Conservation (phyloP, 2,329 filamentous ascomycete species). For the Seiridium unicorne region DNA sequence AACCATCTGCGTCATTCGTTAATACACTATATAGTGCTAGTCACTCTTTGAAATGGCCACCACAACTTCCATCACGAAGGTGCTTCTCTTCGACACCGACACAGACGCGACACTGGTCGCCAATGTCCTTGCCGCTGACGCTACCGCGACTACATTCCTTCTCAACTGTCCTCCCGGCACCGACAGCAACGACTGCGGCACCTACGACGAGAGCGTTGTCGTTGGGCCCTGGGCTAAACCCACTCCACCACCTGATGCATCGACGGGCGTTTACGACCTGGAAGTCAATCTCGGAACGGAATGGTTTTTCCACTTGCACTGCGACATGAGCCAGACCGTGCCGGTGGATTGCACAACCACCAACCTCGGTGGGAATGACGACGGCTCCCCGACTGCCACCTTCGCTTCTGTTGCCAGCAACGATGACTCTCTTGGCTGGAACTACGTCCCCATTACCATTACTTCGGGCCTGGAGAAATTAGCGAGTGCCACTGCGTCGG, state of each 20-base stretch:
- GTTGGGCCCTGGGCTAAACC: slow-evolving; percentile 4
- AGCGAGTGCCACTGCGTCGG: slow-evolving; percentile 1
- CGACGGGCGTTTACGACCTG: slow-evolving; percentile 2
- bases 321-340: slow-evolving; percentile 5
- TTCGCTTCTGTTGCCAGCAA: background rate
- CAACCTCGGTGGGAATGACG: slow-evolving; percentile 5
- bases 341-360: slow-evolving; percentile 5
- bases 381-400: slow-evolving; percentile 2
- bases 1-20: background rate
- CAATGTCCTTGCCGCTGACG: slow-evolving; percentile 4
- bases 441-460: slow-evolving; percentile 4
- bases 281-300: background rate
- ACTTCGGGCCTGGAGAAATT: slow-evolving; percentile 5
- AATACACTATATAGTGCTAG: background rate
- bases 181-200: slow-evolving; percentile 6
- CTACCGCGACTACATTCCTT: slow-evolving; percentile 6
- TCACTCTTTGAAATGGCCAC: background rate
- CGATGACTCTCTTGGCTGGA: background rate
- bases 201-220: slow-evolving; percentile 4
- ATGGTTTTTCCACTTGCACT: slow-evolving; percentile 5
- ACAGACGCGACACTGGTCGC: background rate
- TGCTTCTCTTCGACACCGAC: slow-evolving; percentile 3
- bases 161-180: slow-evolving; percentile 7
- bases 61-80: slow-evolving; percentile 1
- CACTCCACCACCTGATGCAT: background rate